Base-by-base conservation (phyloP, 352 stramenopile species). In the Pythium phragmiticola region DNA sequence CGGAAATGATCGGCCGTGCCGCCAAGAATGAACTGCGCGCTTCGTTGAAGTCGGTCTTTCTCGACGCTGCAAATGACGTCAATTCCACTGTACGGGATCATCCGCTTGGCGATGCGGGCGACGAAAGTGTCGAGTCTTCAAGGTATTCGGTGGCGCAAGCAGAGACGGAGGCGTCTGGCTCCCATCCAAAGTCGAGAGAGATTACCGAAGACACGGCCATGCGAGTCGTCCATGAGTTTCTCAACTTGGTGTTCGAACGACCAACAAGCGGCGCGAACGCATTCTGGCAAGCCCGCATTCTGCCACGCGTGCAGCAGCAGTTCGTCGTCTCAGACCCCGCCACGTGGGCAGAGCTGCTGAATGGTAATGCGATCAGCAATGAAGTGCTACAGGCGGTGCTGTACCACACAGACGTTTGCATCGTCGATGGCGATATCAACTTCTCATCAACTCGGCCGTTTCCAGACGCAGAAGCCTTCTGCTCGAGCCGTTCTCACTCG, bases 1-100 rank as follows among this genome's bases (percentile, higher is more conserved):
- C 65, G 0, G 81, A 90, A 42, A 89, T 90, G 75, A 39, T 92
- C 13, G 81, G 78, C 26, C 73, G 83, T 17, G 75, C 76, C 0
- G 80, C 75, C 66, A 90, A 92, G 60, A 57, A 73, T 12, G 75
- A 86, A n/a, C 50, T 89, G 0, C 66, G 68, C 21, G 65, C 48
- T 2, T 74, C 73, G 23, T 56, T 89, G 0, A 71, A 77, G n/a
- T 30, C 41, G 0, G 57, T 83, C 33, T 64, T 79, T 8, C 53
- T 55, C 3, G 64, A 84, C 17, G 45, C 52, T 21, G 43, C 33
- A 2, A 42, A 17, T 2, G 49, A 46, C 23, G 28, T 46, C 11
- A 48, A 5, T 4, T 12, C 2, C 5, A 17, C 8, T 8, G 8
- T 48, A 8, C 3, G n/a, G n/a, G 17, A 26, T 23, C 14, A 11